phyloP scores from a whole-genome alignment of 2,329 filamentous ascomycete species.

The Paecilomyces sp. region DNA sequence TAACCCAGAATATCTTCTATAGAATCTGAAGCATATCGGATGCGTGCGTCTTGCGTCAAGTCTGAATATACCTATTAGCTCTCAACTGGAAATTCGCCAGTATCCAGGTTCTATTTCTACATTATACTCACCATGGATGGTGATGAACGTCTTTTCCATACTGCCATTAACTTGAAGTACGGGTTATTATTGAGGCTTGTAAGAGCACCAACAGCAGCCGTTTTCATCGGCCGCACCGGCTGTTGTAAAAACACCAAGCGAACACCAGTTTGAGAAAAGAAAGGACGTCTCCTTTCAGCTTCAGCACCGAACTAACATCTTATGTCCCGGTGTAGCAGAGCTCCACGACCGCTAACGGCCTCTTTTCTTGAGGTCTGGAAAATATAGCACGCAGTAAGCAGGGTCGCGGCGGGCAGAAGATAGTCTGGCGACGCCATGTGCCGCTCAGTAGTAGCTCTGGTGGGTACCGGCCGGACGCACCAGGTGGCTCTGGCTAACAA shows the following conservation, averaged over 20 bases:
- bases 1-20: conserved; percentile 78
- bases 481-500: not conserved
- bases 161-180: not conserved
- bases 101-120: not conserved
- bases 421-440: not conserved
- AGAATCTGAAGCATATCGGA: conserved; percentile 78
- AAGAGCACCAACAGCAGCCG: not conserved
- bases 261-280: not conserved
- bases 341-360: not conserved
- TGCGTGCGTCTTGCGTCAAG: conserved; percentile 65
- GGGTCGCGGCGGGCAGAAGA: not conserved
- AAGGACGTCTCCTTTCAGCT: not conserved
- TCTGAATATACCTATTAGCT: conserved; percentile 44
- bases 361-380: not conserved
- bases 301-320: not conserved
- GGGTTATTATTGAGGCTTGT: not conserved
- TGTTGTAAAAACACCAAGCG: not conserved
- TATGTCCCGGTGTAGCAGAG: not conserved
- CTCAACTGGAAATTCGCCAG: not conserved
- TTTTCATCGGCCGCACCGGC: not conserved
- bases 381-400: not conserved
- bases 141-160: conserved; percentile 5
- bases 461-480: not conserved
- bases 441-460: not conserved
- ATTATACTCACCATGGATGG: conserved; percentile 4